A percentile compares a stretch with the other conserved stretches of the same genome.
Conservation (phyloP, 2,329 filamentous ascomycete genomes). For the Pseudopyricularia cyperi region DNA sequence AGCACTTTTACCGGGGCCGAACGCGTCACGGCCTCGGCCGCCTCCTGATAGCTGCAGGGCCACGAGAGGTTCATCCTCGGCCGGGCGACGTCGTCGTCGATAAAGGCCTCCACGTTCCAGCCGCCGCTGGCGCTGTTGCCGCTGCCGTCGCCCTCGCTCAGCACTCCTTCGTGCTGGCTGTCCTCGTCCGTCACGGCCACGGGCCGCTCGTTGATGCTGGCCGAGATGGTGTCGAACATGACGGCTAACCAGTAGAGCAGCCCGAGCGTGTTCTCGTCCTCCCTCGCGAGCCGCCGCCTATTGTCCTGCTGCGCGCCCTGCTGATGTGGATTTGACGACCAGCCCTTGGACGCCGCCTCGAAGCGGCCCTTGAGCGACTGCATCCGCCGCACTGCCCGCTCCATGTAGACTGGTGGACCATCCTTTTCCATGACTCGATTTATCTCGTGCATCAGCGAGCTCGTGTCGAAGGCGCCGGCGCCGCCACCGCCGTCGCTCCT, state of each 20-base stretch:
- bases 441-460: slow-evolving; percentile 6
- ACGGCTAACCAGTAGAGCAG: slow-evolving; percentile 44
- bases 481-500: background rate
- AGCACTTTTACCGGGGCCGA: slow-evolving; percentile 46
- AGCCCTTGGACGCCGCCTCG: slow-evolving; percentile 10
- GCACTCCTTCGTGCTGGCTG: slow-evolving; percentile 19
- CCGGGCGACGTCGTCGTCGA: slow-evolving; percentile 19
- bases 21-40: slow-evolving; percentile 33
- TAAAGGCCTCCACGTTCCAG: slow-evolving; percentile 21
- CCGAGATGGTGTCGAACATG: slow-evolving; percentile 45
- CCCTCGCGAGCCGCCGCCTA: background rate
- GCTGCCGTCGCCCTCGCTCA: slow-evolving; percentile 9
- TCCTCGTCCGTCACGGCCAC: slow-evolving; percentile 25
- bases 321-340: background rate
- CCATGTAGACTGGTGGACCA: slow-evolving; percentile 20
- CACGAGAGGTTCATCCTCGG: slow-evolving; percentile 15
- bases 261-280: slow-evolving; percentile 28
- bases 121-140: slow-evolving; percentile 2
- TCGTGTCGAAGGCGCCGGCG: slow-evolving; percentile 10
- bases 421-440: slow-evolving; percentile 10
- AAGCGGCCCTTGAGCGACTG: slow-evolving; percentile 21
- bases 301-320: background rate
- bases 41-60: slow-evolving; percentile 41
- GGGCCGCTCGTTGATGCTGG: slow-evolving; percentile 32
- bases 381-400: slow-evolving; percentile 24